These are phyloP conservation scores for Chalaropsis ovoidea DNA, from an alignment of 2,329 filamentous ascomycete genomes.

Conservation along the genomic window DNA sequence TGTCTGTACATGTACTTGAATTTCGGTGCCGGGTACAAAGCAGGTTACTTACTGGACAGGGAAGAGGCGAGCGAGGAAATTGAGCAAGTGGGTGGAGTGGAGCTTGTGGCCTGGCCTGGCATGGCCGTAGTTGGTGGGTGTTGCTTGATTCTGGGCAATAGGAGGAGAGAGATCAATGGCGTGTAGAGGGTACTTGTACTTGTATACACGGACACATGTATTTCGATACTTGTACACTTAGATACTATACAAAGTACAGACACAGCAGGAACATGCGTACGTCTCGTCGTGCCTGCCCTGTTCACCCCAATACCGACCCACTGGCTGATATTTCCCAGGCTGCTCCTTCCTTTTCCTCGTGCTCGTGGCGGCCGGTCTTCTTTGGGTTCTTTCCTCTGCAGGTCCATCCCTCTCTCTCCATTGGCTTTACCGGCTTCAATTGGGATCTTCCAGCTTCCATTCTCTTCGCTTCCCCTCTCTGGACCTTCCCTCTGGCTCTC, in stretches of 20 bases:
- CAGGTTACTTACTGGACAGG: neutral
- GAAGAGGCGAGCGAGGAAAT: neutral
- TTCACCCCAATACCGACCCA: neutral
- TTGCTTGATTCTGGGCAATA: neutral
- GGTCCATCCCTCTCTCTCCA: no score
- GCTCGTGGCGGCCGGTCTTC: neutral
- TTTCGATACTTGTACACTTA: no score
- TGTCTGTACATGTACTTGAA: neutral
- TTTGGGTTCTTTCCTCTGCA: neutral
- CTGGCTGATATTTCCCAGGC: conserved; percentile 1
- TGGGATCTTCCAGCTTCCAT: neutral
- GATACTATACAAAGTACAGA: neutral
- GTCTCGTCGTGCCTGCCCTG: neutral
- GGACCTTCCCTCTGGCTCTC: neutral
- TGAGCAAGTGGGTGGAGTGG: neutral
- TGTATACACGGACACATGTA: no score
- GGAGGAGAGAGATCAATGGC: neutral
- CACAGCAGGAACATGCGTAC: neutral
- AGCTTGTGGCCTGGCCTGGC: no score
- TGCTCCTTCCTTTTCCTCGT: neutral
- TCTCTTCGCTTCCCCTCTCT: conserved; percentile 10
- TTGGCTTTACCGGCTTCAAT: neutral
- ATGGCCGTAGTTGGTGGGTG: neutral
- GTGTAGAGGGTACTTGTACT: neutral
- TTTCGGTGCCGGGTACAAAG: neutral